These are phyloP conservation scores for Caloboletus firmus DNA, from an alignment of 1,284 basidiomycete species.

Conservation along the genomic window DNA sequence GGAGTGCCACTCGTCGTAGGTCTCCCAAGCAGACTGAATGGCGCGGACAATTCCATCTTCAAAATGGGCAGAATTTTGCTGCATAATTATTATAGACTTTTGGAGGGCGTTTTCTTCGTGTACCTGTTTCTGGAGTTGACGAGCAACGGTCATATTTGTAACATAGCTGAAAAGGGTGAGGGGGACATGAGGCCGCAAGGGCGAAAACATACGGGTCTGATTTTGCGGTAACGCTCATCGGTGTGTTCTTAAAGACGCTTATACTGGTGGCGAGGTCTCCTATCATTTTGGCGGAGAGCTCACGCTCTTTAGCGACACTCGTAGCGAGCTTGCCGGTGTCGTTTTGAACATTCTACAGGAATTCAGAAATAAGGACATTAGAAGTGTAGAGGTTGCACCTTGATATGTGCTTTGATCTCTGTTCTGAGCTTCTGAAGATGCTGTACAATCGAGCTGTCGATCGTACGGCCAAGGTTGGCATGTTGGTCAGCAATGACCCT, in stretches of 20 bases:
- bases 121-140: slow-evolving; percentile 91
- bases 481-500: slow-evolving; percentile 94
- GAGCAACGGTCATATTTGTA: slow-evolving; percentile 78
- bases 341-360: slow-evolving; percentile 88
- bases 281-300: slow-evolving; percentile 85
- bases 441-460: slow-evolving; percentile 97
- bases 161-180: slow-evolving; percentile 46
- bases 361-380: background rate
- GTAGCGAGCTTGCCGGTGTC: slow-evolving; percentile 96
- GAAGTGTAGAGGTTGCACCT: slow-evolving; percentile 48
- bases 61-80: slow-evolving; percentile 96
- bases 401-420: slow-evolving; percentile 98
- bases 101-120: slow-evolving; percentile 98
- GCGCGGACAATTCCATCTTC: slow-evolving; percentile 96
- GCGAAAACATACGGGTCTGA: slow-evolving; percentile 76
- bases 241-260: slow-evolving; percentile 93
- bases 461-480: slow-evolving; percentile 93
- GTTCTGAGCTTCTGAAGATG: slow-evolving; percentile 92
- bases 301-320: slow-evolving; percentile 91
- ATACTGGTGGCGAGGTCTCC: slow-evolving; percentile 88
- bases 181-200: background rate
- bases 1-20: slow-evolving; percentile 95
- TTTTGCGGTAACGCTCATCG: slow-evolving; percentile 81
- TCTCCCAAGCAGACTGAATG: slow-evolving; percentile 96
- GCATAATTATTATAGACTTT: slow-evolving; percentile 99